Conservation (phyloP, 2,329 filamentous ascomycete genomes). For the Apiospora rasikravindrae region DNA sequence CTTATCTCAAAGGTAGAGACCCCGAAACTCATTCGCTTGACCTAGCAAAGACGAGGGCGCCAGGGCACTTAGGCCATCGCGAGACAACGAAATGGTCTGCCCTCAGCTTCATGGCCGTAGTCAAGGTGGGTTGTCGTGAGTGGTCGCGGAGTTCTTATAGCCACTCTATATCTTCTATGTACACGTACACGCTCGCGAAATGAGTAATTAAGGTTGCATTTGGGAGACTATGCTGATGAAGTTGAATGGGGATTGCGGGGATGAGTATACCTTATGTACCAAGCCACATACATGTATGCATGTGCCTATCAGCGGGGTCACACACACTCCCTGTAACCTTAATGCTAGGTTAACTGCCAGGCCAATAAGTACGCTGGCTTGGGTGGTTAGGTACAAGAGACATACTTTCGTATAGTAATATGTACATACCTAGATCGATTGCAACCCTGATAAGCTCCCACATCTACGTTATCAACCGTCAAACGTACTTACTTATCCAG, state of each 20-base stretch:
- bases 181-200: not conserved
- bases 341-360: not conserved
- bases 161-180: not conserved
- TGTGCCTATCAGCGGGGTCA: not conserved
- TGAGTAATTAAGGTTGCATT: not conserved
- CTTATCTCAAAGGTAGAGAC: not conserved
- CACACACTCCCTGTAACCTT: not conserved
- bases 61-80: not conserved
- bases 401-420: not conserved
- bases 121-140: not conserved
- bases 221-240: not conserved
- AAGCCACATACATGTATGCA: too few species aligned
- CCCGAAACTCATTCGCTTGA: not conserved
- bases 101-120: not conserved
- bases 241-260: not conserved
- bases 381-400: not conserved
- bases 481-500: not conserved
- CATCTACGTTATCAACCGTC: not conserved
- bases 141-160: not conserved
- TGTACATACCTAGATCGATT: not conserved
- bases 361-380: too few species aligned
- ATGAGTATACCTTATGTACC: not conserved
- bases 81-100: not conserved
- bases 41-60: not conserved
- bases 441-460: conserved; percentile 7